Evolutionary conservation across 805 yeast genomes (phyloP), one percentile per base, ranked within the genome.

Genomic region (Spathaspora sp.): DNA sequence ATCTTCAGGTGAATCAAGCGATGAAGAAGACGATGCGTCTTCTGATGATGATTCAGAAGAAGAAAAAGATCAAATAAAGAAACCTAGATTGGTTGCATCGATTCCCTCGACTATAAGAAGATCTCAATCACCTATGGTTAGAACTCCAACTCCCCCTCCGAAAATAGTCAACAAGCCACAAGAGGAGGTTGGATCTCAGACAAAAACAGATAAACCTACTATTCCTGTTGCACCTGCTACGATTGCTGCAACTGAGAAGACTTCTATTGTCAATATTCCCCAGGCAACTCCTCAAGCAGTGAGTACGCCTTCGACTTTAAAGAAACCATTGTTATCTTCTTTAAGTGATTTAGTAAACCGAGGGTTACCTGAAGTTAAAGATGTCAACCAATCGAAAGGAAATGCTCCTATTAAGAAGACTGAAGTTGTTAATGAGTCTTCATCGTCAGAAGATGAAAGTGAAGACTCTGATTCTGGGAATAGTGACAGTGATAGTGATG

Each of bases 331-430:
- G 0, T 72, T 82, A 49, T 57, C 65, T 16, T 79, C 87, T 0
- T 65, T 86, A 31, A 77, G 81, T 2, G 87, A 85, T 53, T 68
- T 86, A 52, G 83, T 78, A 4, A 73, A 77, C n/a, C 72, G 85
- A 49, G 90, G 89, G 3, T 76, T 85, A 11, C 91, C 91, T 1
- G 87, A 81, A 18, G 89, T 85, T 0, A 77, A 75, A 83, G 44
- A 70, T 71, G 7, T 19, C 5, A 29, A 46, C 35, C 45, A 35
- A 35, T 12, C 23, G 7, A 18, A 18, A n/a, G 42, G 14, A 3
- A 23, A 29, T 12, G 32, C 7, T 9, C 44, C 38, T n/a, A 17
- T 16, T 11, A 48, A 39, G n/a, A 48, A 47, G 4, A 49, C 46
- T 16, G 50, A 44, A 26, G 54, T 48, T 9, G 50, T 57, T 43